Conservation (phyloP, 352 stramenopile genomes). For the Phytophthora syringae region DNA sequence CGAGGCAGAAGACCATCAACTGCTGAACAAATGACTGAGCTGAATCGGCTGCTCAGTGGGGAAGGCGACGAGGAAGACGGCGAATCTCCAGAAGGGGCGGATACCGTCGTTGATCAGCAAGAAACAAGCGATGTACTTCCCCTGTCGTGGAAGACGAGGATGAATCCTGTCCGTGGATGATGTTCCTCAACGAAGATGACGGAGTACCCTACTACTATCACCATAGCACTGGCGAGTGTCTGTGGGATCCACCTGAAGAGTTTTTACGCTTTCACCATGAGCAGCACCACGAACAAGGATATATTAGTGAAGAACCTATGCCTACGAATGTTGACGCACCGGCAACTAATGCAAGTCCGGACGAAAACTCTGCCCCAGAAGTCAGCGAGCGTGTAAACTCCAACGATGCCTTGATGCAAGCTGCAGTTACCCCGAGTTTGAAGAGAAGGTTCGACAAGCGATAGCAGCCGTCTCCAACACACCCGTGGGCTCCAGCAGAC, state of each 20-base stretch:
- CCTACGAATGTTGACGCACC: not conserved
- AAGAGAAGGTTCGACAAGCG: slow-evolving; percentile 59
- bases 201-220: slow-evolving; percentile 80
- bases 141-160: not conserved
- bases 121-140: not conserved
- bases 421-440: slow-evolving; percentile 53
- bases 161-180: slow-evolving; percentile 54
- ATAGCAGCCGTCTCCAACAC: slow-evolving; percentile 54
- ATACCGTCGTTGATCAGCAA: slow-evolving; percentile 6
- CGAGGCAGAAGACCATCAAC: slow-evolving; percentile 47
- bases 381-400: not conserved
- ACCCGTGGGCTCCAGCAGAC: slow-evolving; percentile 47
- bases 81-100: slow-evolving; percentile 20
- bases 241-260: slow-evolving; percentile 67
- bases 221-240: slow-evolving; percentile 56
- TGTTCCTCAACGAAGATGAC: slow-evolving; percentile 74
- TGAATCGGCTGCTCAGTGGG: slow-evolving; percentile 63
- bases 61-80: slow-evolving; percentile 40
- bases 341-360: not conserved
- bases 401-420: not conserved
- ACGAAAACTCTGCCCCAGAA: not conserved
- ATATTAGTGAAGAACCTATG: not conserved
- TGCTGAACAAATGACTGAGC: slow-evolving; percentile 65
- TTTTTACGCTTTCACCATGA: slow-evolving; percentile 54
- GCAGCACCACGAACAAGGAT: slow-evolving; percentile 15